phyloP scores from a whole-genome alignment of 2,329 filamentous ascomycete genomes.

The Colletotrichum godetiae region DNA sequence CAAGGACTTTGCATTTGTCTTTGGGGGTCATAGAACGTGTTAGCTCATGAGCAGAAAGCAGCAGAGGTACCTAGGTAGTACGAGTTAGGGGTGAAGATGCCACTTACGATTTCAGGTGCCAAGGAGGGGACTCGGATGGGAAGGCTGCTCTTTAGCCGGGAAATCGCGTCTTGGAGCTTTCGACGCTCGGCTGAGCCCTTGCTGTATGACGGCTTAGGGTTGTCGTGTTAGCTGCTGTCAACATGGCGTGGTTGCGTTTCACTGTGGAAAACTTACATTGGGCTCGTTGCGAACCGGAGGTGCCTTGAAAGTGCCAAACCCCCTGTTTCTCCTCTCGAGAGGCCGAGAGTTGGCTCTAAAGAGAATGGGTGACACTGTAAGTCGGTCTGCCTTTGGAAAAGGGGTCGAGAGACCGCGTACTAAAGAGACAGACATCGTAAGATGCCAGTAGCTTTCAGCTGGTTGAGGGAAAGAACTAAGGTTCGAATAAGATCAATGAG shows the following conservation, averaged over 20 bases:
- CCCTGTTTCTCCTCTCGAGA: no score
- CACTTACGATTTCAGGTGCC: conserved; percentile 79
- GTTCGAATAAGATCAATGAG: no score
- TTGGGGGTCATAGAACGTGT: conserved; percentile 48
- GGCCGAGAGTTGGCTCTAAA: no score
- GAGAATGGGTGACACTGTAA: no score
- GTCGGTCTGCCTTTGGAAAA: no score
- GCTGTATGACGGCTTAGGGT: conserved; percentile 81
- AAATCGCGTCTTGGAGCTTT: conserved; percentile 79
- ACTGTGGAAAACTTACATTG: conserved; percentile 74
- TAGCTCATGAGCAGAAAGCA: no score
- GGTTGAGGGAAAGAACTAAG: no score
- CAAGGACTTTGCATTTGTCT: conserved; percentile 74
- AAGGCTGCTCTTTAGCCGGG: conserved; percentile 73
- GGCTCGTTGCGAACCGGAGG: conserved; percentile 91
- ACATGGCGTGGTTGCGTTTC: background rate
- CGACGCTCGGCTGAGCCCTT: conserved; percentile 85
- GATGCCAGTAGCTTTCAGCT: no score
- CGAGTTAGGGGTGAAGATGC: background rate
- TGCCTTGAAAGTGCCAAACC: conserved; percentile 85
- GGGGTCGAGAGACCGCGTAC: no score
- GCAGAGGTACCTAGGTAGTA: no score
- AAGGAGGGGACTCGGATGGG: conserved; percentile 84
- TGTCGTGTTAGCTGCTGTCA: conserved; percentile 48
- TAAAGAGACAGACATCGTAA: no score